These are phyloP conservation scores for Populus hybrid DNA, from an alignment of 441 rosid genomes.

Conservation along the genomic window DNA sequence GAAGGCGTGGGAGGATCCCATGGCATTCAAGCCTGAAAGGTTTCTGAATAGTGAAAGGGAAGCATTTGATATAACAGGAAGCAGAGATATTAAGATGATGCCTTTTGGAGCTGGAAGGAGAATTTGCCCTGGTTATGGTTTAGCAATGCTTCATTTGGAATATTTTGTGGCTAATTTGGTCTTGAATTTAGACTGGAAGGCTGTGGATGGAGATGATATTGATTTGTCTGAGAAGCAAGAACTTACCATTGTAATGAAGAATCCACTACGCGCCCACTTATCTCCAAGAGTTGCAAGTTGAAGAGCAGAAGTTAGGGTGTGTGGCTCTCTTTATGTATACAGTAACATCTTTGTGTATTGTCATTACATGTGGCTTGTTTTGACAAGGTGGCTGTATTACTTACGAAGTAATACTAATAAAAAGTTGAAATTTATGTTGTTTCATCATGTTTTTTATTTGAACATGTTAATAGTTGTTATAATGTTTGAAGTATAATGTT, in stretches of 20 bases:
- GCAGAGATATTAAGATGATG: slow-evolving; percentile 35
- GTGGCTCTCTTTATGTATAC: no score
- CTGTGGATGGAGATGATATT: slow-evolving; percentile 22
- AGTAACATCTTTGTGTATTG: no score
- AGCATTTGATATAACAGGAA: slow-evolving; percentile 37
- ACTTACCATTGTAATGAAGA: slow-evolving; percentile 24
- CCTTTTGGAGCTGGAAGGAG: slow-evolving; percentile 37
- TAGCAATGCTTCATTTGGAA: slow-evolving; percentile 40
- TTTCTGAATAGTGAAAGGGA: slow-evolving; percentile 13
- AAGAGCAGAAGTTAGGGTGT: no score
- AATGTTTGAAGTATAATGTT: no score
- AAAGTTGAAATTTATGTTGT: no score
- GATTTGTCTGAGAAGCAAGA: slow-evolving; percentile 28
- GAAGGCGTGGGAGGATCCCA: slow-evolving; percentile 44
- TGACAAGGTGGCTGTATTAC: no score
- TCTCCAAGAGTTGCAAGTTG: neutral
- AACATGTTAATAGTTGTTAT: no score
- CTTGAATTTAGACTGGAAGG: slow-evolving; percentile 27
- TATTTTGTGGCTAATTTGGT: slow-evolving; percentile 31
- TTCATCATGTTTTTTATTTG: no score
- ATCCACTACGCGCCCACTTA: slow-evolving; percentile 24
- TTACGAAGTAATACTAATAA: no score
- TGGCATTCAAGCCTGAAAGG: slow-evolving; percentile 40
- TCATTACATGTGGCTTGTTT: no score
- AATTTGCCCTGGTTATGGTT: slow-evolving; percentile 27